Base-by-base conservation (phyloP, 176 grass and related monocot genomes). In the Triticum timopheevii region DNA sequence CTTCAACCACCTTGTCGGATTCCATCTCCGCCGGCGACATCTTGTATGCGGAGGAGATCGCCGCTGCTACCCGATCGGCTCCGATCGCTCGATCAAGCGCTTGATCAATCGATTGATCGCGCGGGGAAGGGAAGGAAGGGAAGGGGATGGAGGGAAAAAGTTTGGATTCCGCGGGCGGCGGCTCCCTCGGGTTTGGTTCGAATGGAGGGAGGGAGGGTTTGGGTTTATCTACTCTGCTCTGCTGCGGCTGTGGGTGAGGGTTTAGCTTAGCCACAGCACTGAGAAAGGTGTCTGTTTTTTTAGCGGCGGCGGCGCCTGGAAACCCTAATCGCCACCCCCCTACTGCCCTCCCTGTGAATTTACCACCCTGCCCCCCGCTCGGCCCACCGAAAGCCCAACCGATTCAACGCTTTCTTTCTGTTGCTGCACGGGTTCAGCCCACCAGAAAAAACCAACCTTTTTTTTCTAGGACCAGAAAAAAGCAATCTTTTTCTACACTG, bases 181-280 rank as follows among this genome's bases (percentile, higher is more conserved):
- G 64, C 38, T 31, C 31, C 35, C 40, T 81, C 27, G 79, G 63
- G 42, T 82, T 82, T 82, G 40, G 63, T 12, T 64, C 27, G 71
- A 20, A 27, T 15, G 61, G 8, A 9, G 33, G 13, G 77, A 44
- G 33, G 22, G 77, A 45, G 12, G 10, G 69, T 8, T 45, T 45
- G 23, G 42, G 61, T 59, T 59, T 59, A 59, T 59, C 54, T 20
- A 56, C 45, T 49, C 45, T 49, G 13, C 13, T 49, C 13, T 49
- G 45, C 3, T 44, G 40, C 2, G 15, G 16, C 1, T 56, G 50
- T 2, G 50, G 50, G 70, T 45, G 69, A 72, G 69, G 7, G 66
- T 34, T 66, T 66, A 65, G 62, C 23, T 47, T 47, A 49, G 45
- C 42, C 40, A n/a, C n/a, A n/a, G 40, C 38, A 39, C 10, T 44